A percentile compares a stretch with the other conserved stretches of the same genome.
phyloP scores from a whole-genome alignment of 805 yeast species.

The Starmerella powellii region DNA sequence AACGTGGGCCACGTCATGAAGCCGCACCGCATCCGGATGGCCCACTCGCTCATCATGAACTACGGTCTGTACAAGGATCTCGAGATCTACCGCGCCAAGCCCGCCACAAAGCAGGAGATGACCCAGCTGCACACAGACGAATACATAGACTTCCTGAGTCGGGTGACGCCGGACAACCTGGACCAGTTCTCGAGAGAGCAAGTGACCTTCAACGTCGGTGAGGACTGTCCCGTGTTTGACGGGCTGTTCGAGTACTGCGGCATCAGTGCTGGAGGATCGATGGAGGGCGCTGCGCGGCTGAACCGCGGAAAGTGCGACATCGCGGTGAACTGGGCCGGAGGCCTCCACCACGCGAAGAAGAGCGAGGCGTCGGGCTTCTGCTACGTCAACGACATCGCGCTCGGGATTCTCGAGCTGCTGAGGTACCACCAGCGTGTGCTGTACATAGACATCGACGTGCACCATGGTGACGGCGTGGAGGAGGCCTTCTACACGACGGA shows the following conservation, averaged over 20 bases:
- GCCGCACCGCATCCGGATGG: constrained; percentile 97
- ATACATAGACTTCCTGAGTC: constrained; percentile 78
- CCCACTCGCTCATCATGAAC: constrained; percentile 92
- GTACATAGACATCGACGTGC: constrained; percentile 88
- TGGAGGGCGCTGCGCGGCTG: constrained; percentile 73
- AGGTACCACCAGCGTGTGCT: constrained; percentile 85
- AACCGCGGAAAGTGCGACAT: constrained; percentile 81
- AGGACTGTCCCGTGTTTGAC: constrained; percentile 90
- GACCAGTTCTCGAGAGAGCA: constrained; percentile 80
- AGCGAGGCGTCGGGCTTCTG: constrained; percentile 92
- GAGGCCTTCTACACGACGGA: constrained; percentile 93
- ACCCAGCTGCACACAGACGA: constrained; percentile 97
- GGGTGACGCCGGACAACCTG: constrained; percentile 86
- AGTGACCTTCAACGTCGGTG: constrained; percentile 88
- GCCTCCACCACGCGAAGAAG: constrained; percentile 92
- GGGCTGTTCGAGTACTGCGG: constrained; percentile 87
- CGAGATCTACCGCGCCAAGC: constrained; percentile 95
- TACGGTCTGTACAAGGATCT: constrained; percentile 91
- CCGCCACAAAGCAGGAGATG: constrained; percentile 97
- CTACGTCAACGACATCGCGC: constrained; percentile 85
- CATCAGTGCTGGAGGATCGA: constrained; percentile 83
- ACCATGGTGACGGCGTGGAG: constrained; percentile 97
- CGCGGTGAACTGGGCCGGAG: constrained; percentile 95
- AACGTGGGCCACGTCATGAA: constrained; percentile 99
- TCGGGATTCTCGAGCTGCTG: constrained; percentile 71